These are phyloP conservation scores for Penicillium sp. DNA, from an alignment of 2,329 filamentous ascomycete species.

Conservation along the genomic window DNA sequence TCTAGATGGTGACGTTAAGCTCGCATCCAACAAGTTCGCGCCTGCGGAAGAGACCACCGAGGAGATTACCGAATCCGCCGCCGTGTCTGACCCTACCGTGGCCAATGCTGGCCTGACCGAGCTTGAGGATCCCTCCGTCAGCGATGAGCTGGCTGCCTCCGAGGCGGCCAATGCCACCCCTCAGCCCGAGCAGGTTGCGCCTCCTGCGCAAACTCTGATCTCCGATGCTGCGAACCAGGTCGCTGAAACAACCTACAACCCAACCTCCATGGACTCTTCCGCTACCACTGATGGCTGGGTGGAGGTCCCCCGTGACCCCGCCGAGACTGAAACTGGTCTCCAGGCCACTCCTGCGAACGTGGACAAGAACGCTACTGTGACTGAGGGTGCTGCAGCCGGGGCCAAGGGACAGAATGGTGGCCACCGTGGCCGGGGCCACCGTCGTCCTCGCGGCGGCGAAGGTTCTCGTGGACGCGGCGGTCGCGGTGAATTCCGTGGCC, in stretches of 20 bases:
- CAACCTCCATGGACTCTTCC: conserved; percentile 53
- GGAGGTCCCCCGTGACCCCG: conserved; percentile 70
- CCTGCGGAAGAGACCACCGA: conserved; percentile 40
- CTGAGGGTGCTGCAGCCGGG: conserved; percentile 58
- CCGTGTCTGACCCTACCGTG: conserved; percentile 61
- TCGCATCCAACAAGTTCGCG: conserved; percentile 51
- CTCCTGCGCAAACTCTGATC: conserved; percentile 47
- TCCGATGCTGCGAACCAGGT: conserved; percentile 49
- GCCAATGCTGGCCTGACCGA: conserved; percentile 64
- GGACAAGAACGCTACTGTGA: conserved; percentile 59
- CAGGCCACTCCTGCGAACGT: conserved; percentile 68
- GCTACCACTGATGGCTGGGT: conserved; percentile 70
- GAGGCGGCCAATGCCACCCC: not conserved
- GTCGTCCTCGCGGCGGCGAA: conserved; percentile 39
- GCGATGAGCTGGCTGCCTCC: conserved; percentile 58
- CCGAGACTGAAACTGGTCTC: conserved; percentile 72
- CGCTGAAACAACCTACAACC: conserved; percentile 61
- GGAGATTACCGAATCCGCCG: conserved; percentile 39
- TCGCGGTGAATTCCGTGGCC: conserved; percentile 32
- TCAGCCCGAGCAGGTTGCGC: conserved; percentile 30
- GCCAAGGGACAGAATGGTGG: conserved; percentile 42
- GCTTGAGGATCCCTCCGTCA: conserved; percentile 54
- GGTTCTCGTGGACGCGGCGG: conserved; percentile 43
- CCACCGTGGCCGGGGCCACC: conserved; percentile 38
- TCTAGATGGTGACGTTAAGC: conserved; percentile 57